Base-by-base conservation (phyloP, 805 yeast species). In the Kluyveromyces starmeri region DNA sequence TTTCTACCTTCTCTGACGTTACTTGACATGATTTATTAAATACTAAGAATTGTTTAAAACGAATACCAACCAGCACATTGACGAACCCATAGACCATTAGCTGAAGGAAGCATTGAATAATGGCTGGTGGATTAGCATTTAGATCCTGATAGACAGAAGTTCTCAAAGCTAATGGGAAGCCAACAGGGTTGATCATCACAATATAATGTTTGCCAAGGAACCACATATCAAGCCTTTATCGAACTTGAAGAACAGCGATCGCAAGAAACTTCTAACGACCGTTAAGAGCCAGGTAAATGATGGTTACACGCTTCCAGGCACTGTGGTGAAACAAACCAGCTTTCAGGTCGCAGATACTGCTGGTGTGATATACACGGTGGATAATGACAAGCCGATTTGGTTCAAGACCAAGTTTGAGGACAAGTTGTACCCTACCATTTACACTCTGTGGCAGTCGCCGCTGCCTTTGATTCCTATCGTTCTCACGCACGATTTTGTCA, bases 181-280 rank as follows among this genome's bases (percentile, higher is more conserved):
- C n/a, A n/a, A n/a, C n/a, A n/a, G n/a, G n/a, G n/a, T n/a, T n/a
- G n/a, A n/a, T n/a, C n/a, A n/a, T n/a, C n/a, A n/a, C n/a, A n/a
- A n/a, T n/a, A n/a, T 12, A 5, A 58, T 58, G 63, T 58, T 58
- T 32, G 54, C 50, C 40, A 58, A 58, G 34, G 59, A 55, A 15
- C 59, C 60, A 3, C 64, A 70, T 50, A 64, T 79, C 38, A 88
- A 86, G 59, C 77, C 94, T 3, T 64, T 75, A 34, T 71, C 94
- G 14, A 83, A 84, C 46, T 65, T 92, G 39, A 86, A 85, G 57
- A 73, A 83, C 10, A 81, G 95, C 0, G 96, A 85, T 44, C 64
- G 92, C 26, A 70, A 55, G 44, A 44, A 55, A 20, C 49, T 75
- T 10, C 46, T 69, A 12, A 61, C 67, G 28, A 70, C 67, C 20